Base-by-base conservation (phyloP, 2,329 filamentous ascomycete genomes). In the Penicillium brasilianum region DNA sequence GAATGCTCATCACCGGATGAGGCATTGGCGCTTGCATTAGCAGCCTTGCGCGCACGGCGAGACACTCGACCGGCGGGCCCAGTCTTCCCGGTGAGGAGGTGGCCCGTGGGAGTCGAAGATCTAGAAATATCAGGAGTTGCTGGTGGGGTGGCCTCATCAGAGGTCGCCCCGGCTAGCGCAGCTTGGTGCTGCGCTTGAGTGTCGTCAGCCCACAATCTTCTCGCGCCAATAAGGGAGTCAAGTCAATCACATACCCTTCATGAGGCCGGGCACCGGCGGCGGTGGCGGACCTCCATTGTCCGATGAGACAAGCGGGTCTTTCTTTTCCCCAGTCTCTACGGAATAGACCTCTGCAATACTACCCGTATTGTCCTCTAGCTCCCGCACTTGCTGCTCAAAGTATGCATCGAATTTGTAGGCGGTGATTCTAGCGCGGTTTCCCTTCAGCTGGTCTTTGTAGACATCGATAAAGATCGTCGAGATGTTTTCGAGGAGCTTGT, bases 401-500 rank as follows among this genome's bases (percentile, higher is more conserved):
- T 97, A 98, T 69, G 90, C 85, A 73, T 96, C 92, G 74, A 99
- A 99, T 54, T 87, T 85, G 79, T 93, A 97, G 74, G 93, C 87
- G 59, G 95, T 84, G 22, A 91, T 83, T 57, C 90, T 92, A 11
- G 88, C 91, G 74, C 94, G 87, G 28, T 90, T 87, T 69, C 91
- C 91, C 75, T 88, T 93, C 58, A 99, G 82, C 76, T 97, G 90
- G 60, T 95, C 90, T 68, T 89, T 91, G 76, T 98, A 99, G 30
- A 97, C 84, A 66, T 93, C 91, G 67, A 95, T 85, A 74, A 98
- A 99, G 36, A 99, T 88, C 10, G 91, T 93, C 75, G 90, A 92
- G 71, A 98, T 92, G 72, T 98, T 96, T 73, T 97, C 94, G 68
- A 99, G 88, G 51, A 99, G 88, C 76, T 95, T 93, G 78, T 99